Evolutionary conservation across 257 asterid species (phyloP).

Genomic region (Voacanga thouarsii): DNA sequence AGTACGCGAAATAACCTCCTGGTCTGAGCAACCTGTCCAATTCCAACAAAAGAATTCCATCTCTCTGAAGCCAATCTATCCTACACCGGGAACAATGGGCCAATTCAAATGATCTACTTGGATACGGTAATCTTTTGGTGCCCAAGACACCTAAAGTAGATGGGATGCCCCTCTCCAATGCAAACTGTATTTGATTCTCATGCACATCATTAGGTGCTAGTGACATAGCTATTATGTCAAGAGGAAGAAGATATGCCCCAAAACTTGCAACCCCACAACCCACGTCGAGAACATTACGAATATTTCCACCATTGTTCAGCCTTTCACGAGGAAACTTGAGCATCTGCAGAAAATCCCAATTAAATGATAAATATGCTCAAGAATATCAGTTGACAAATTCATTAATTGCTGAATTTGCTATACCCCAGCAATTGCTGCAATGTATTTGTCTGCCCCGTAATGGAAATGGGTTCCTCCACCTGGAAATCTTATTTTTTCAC

Average conservation of each 20-base stretch:
- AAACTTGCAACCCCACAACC: constrained; percentile 99
- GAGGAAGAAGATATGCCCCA: constrained; percentile 89
- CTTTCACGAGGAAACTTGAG: constrained; percentile 79
- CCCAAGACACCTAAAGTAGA: constrained; percentile 87
- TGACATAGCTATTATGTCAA: constrained; percentile 79
- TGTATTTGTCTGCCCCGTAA: constrained; percentile 83
- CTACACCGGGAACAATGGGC: constrained; percentile 95
- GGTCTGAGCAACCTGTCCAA: constrained; percentile 91
- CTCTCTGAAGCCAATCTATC: constrained; percentile 97
- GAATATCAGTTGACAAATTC: neutral
- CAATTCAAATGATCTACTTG: constrained; percentile 90
- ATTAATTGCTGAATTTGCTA: constrained; percentile 12
- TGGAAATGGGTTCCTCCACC: constrained; percentile 99
- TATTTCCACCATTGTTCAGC: constrained; percentile 65
- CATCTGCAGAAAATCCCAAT: constrained; percentile 48
- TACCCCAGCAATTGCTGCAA: constrained; percentile 86
- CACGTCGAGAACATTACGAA: constrained; percentile 85
- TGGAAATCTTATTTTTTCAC: constrained; percentile 84
- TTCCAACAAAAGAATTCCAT: constrained; percentile 81
- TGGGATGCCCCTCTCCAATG: constrained; percentile 93
- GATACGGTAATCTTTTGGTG: constrained; percentile 81
- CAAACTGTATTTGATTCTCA: constrained; percentile 95
- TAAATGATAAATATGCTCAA: constrained; percentile 1
- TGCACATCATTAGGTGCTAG: constrained; percentile 96
- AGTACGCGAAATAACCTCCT: constrained; percentile 87